These are phyloP conservation scores for Mycena olivaceomarginata DNA, from an alignment of 768 basidiomycete species.

Conservation along the genomic window DNA sequence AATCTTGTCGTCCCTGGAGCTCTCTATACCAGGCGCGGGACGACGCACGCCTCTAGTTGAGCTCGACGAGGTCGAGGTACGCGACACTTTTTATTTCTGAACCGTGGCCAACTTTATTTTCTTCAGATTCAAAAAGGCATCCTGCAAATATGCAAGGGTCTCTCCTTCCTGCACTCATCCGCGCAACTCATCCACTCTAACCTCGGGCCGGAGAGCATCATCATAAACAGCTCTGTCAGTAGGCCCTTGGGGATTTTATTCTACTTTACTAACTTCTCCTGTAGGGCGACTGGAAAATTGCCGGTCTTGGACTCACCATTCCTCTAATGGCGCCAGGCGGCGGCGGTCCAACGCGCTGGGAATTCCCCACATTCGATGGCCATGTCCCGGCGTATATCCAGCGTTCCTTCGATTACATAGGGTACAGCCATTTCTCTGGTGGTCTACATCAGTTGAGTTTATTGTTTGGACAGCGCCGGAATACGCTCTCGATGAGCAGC, in stretches of 20 bases:
- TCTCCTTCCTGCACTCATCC: conserved; percentile 93
- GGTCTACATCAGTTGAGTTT: conserved; percentile 4
- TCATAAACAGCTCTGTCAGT: conserved; percentile 92
- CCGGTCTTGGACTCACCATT: conserved; percentile 92
- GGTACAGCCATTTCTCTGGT: conserved; percentile 67
- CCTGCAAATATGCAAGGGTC: conserved; percentile 92
- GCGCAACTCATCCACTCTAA: conserved; percentile 96
- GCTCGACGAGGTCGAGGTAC: conserved; percentile 96
- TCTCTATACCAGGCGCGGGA: conserved; percentile 82
- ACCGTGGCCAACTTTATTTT: conserved; percentile 33
- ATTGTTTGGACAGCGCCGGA: conserved; percentile 82
- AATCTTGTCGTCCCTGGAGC: conserved; percentile 86
- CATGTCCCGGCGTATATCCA: conserved; percentile 89
- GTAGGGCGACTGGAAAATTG: conserved; percentile 99
- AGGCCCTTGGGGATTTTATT: background rate
- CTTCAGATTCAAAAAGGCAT: conserved; percentile 95
- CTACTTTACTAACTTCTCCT: background rate
- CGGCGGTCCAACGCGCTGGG: conserved; percentile 85
- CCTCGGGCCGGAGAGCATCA: conserved; percentile 88
- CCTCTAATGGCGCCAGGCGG: conserved; percentile 83
- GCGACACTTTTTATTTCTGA: conserved; percentile 35
- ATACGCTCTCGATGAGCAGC: conserved; percentile 92
- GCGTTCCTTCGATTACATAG: conserved; percentile 95
- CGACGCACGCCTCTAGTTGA: conserved; percentile 79
- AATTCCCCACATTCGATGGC: conserved; percentile 92